Evolutionary conservation across 2,329 filamentous ascomycete species (phyloP).

Genomic region (Aspergillus sp.): DNA sequence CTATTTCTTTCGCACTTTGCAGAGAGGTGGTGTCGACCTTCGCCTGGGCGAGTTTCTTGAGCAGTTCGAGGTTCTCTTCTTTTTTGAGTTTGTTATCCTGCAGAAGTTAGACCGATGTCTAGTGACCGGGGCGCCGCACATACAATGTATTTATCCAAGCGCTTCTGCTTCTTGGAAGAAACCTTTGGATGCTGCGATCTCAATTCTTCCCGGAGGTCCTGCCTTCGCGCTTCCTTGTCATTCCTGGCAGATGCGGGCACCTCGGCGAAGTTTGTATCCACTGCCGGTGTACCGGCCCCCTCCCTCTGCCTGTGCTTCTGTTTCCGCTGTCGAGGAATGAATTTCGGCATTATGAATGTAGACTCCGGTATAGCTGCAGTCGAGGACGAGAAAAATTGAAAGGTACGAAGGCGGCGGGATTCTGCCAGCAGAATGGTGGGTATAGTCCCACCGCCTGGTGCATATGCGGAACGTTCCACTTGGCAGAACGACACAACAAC

Average conservation of each 20-base stretch:
- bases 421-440: not conserved
- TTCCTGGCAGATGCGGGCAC: slow-evolving; percentile 38
- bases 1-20: slow-evolving; percentile 66
- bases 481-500: not conserved
- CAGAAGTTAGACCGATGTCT: not conserved
- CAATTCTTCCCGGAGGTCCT: slow-evolving; percentile 45
- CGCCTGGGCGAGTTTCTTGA: slow-evolving; percentile 69
- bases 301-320: slow-evolving; percentile 39
- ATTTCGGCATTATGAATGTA: slow-evolving; percentile 34
- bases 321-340: slow-evolving; percentile 50
- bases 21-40: slow-evolving; percentile 77
- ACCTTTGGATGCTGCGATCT: slow-evolving; percentile 47
- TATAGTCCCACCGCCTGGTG: too few relatives aligned
- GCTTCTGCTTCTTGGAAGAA: slow-evolving; percentile 57
- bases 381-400: slow-evolving; percentile 6
- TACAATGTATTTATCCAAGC: slow-evolving; percentile 60
- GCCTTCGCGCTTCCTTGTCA: slow-evolving; percentile 46
- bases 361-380: slow-evolving; percentile 6
- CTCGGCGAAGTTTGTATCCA: slow-evolving; percentile 41
- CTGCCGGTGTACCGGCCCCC: slow-evolving; percentile 12
- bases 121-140: slow-evolving; percentile 12
- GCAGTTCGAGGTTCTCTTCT: slow-evolving; percentile 76
- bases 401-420: not conserved
- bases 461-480: too few relatives aligned
- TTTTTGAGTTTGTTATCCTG: slow-evolving; percentile 85